Conservation (phyloP, 78 protist species). For the Cavenderia fasciculata region DNA sequence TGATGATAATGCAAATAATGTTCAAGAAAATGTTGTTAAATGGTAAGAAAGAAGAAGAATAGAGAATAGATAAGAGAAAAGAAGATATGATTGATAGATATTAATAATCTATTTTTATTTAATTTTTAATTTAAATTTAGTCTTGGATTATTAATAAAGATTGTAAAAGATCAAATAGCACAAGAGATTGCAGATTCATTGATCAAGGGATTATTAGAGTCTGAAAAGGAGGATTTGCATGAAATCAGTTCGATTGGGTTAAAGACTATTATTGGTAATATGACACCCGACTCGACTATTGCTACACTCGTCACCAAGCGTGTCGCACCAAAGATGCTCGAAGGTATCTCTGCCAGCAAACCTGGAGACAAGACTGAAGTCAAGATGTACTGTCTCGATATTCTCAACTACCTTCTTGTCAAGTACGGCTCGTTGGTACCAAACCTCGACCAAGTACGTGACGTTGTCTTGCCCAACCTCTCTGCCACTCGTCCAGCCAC, state of each 20-base stretch:
- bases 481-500: conserved; percentile 47
- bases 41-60: conserved; percentile 39
- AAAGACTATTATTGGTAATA: conserved; percentile 64
- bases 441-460: conserved; percentile 62
- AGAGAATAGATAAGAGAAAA: background rate
- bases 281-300: conserved; percentile 53
- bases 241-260: conserved; percentile 79
- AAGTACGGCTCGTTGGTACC: conserved; percentile 64
- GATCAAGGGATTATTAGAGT: conserved; percentile 12
- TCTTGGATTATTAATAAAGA: conserved; percentile 72
- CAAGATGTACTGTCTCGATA: conserved; percentile 69
- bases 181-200: conserved; percentile 50
- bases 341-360: conserved; percentile 46
- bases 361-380: conserved; percentile 73
- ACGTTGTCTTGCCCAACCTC: conserved; percentile 65
- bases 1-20: conserved; percentile 73
- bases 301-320: conserved; percentile 57
- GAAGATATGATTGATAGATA: background rate
- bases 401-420: conserved; percentile 53
- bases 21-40: conserved; percentile 85
- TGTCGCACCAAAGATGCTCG: conserved; percentile 53
- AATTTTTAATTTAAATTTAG: conserved; percentile 1
- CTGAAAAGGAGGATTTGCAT: conserved; percentile 74
- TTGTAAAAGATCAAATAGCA: conserved; percentile 66
- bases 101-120: background rate